Evolutionary conservation across 306 rosid species (phyloP).

Genomic region (Lotus japonicus): DNA sequence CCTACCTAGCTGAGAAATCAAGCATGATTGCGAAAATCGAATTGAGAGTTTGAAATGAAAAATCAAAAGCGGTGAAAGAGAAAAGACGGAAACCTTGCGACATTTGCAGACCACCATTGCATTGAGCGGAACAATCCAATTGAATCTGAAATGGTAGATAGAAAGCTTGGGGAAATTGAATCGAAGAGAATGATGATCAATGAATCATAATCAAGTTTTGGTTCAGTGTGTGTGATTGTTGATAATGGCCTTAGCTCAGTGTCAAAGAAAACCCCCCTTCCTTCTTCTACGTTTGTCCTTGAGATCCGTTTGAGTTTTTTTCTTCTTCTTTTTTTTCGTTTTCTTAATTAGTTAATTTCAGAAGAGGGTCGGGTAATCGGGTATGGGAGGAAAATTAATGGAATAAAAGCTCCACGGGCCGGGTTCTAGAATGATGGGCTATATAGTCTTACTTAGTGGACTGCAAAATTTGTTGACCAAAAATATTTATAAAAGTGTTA

Average conservation of each 20-base stretch:
- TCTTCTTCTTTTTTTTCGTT: neutral
- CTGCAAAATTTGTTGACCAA: neutral
- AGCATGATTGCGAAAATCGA: constrained; percentile 1
- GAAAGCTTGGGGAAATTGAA: neutral
- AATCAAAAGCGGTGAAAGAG: neutral
- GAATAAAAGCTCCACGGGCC: neutral
- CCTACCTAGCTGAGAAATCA: constrained; percentile 13
- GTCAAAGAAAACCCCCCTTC: constrained; percentile 16
- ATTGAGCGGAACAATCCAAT: constrained; percentile 15
- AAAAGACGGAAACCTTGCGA: neutral
- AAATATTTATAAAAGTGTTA: too few relatives aligned
- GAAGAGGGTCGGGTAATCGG: neutral
- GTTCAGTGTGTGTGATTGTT: neutral
- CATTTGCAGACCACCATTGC: constrained; percentile 83
- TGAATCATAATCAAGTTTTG: neutral
- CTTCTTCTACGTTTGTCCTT: constrained; percentile 6
- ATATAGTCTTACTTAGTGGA: neutral
- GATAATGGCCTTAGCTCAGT: constrained; percentile 21
- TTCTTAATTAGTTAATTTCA: neutral
- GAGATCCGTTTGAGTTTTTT: constrained; percentile 43
- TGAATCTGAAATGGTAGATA: neutral
- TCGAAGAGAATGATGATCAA: neutral
- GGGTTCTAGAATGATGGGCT: neutral
- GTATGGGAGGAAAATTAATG: too few relatives aligned
- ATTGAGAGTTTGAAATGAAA: neutral